phyloP scores from a whole-genome alignment of 2,329 filamentous ascomycete genomes.

The Juglanconis oblonga region DNA sequence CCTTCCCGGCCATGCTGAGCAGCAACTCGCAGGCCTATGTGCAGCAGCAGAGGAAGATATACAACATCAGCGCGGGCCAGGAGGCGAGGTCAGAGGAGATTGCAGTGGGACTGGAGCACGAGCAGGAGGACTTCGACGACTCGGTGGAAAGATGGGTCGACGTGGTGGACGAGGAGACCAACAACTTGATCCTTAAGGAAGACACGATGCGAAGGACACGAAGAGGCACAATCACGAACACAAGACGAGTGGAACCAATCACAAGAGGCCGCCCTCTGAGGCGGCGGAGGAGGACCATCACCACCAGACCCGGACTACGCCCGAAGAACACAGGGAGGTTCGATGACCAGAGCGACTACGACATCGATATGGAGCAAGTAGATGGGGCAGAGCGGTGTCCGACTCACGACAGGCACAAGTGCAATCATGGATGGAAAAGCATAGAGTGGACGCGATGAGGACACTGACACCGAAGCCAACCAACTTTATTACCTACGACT shows the following conservation, averaged over 20 bases:
- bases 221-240: neutral
- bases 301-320: neutral
- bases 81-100: neutral
- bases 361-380: neutral
- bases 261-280: constrained; percentile 16
- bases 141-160: constrained; percentile 7
- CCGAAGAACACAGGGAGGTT: neutral
- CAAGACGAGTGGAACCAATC: constrained; percentile 5
- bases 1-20: constrained; percentile 17
- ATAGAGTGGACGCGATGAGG: neutral
- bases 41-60: constrained; percentile 15
- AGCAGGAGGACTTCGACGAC: constrained; percentile 10
- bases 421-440: neutral
- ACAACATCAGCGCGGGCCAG: constrained; percentile 5
- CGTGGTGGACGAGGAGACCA: constrained; percentile 9
- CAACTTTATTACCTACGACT: too few species aligned
- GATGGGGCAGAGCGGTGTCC: neutral
- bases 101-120: neutral
- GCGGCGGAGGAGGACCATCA: constrained; percentile 1
- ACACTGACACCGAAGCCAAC: neutral
- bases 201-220: neutral
- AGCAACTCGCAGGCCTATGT: constrained; percentile 19
- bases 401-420: neutral
- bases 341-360: neutral
- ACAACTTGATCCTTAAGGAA: neutral